Evolutionary conservation across 2,329 filamentous ascomycete genomes (phyloP), one percentile per base, ranked within the genome.

Genomic region (Colletotrichum eleusines): DNA sequence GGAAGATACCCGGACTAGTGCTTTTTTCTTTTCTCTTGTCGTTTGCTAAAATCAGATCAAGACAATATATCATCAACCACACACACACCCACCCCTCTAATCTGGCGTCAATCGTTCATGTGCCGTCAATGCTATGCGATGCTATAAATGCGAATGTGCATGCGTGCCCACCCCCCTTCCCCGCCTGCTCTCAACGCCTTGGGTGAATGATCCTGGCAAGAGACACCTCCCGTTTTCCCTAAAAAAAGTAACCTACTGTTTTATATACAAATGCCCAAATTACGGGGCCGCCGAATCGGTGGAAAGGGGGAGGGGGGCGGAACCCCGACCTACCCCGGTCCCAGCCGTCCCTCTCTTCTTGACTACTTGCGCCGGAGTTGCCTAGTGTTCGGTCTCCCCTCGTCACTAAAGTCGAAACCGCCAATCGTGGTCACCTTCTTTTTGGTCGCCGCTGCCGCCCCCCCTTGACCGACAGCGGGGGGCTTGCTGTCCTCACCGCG

Each of bases 1-100:
- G 28, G 46, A 62, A 58, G 69, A 71, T 71, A 71, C 69, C 69
- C 61, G n/a, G 59, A 66, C 55, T 71, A 62, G 31, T 69, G 66
- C 23, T 53, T 62, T 31, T 61, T 55, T 28, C n/a, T n/a, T n/a
- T n/a, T n/a, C n/a, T n/a, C n/a, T n/a, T 3, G 6, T 20, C 23
- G 14, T 63, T 57, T 44, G 14, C 23, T 38, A 40, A 1, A 42
- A 53, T 35, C 31, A n/a, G 12, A 55, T 23, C 28, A 35, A 26
- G 12, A 28, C 9, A 28, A 8, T 8, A 44, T 44, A 44, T 20
- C 26, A 16, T 20, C 6, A 33, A 23, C 16, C 42, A 18, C 9
- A 35, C 33, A 8, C 33, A 18, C 20, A 23, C 23, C 28, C 3
- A 42, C 40, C 58, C 42, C 58, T 46, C n/a, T 50, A 23, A n/a